These are phyloP conservation scores for Cyamopsis tetragonoloba DNA, from an alignment of 306 rosid genomes.

Conservation along the genomic window DNA sequence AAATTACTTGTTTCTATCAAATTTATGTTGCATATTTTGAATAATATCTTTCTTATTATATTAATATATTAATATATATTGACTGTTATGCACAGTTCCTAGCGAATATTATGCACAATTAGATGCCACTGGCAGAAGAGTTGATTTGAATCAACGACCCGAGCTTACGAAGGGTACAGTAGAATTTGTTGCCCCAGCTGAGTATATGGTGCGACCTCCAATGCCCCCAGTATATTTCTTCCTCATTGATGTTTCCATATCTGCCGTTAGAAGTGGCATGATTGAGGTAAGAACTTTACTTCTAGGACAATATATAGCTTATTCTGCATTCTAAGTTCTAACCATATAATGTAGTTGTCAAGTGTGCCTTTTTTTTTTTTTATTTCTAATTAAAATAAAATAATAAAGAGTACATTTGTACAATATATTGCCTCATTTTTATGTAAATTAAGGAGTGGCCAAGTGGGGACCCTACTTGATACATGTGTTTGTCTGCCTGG, in stretches of 20 bases:
- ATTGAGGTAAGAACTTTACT: constrained; percentile 62
- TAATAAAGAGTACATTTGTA: not conserved
- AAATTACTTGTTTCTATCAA: constrained; percentile 15
- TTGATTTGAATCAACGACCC: constrained; percentile 87
- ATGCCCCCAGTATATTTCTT: constrained; percentile 98
- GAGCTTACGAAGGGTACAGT: constrained; percentile 87
- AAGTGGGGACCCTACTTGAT: not conserved
- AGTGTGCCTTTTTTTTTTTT: not conserved
- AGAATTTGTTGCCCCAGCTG: constrained; percentile 99
- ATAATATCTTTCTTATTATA: constrained; percentile 1
- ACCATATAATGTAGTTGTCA: not conserved
- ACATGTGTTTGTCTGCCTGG: not conserved
- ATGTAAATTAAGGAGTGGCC: not conserved
- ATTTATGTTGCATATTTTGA: constrained; percentile 6
- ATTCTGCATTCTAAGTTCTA: not conserved
- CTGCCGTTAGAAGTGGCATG: constrained; percentile 99
- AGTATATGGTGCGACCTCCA: constrained; percentile 99
- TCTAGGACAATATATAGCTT: not conserved
- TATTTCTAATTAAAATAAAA: no score
- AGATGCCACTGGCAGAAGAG: constrained; percentile 91
- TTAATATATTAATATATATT: not conserved
- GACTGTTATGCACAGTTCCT: constrained; percentile 57
- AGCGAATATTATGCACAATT: constrained; percentile 88
- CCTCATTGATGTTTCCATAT: constrained; percentile 87
- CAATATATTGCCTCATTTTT: constrained; percentile 5